phyloP scores from a whole-genome alignment of 176 grass and related monocot genomes.

The Carex parvula region DNA sequence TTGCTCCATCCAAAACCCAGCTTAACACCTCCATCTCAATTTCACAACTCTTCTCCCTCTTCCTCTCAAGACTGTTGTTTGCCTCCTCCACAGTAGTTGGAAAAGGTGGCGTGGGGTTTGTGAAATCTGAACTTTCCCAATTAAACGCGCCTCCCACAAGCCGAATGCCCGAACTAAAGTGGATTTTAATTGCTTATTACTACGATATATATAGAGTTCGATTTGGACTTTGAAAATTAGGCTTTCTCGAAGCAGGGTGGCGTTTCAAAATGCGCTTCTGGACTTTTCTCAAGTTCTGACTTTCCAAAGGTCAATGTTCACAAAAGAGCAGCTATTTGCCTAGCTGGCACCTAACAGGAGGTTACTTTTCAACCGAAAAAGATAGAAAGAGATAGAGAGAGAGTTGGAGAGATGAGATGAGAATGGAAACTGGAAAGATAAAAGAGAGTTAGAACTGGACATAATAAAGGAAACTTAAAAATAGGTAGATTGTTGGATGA shows the following conservation, averaged over 20 bases:
- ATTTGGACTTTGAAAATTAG: neutral
- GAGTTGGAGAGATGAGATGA: neutral
- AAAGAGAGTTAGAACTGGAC: neutral
- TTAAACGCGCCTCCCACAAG: neutral
- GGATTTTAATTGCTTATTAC: neutral
- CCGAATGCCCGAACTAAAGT: neutral
- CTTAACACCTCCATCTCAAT: conserved; percentile 11
- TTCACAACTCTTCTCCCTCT: neutral
- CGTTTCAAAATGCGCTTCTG: neutral
- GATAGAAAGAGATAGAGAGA: neutral
- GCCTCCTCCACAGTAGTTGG: neutral
- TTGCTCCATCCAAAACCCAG: conserved; percentile 9
- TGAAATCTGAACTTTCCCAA: neutral
- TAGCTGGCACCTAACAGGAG: neutral
- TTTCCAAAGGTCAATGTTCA: conserved; percentile 2
- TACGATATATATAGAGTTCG: neutral
- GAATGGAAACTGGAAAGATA: neutral
- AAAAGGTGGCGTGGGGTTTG: neutral
- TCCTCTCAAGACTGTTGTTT: neutral
- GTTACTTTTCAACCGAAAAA: neutral
- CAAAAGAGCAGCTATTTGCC: neutral
- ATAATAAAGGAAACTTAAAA: no score
- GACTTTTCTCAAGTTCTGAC: neutral
- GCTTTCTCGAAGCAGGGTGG: neutral
- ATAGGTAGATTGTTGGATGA: no score